Evolutionary conservation across 2,329 filamentous ascomycete genomes (phyloP), one percentile per base, ranked within the genome.

Genomic region (Cercospora nicotianae): DNA sequence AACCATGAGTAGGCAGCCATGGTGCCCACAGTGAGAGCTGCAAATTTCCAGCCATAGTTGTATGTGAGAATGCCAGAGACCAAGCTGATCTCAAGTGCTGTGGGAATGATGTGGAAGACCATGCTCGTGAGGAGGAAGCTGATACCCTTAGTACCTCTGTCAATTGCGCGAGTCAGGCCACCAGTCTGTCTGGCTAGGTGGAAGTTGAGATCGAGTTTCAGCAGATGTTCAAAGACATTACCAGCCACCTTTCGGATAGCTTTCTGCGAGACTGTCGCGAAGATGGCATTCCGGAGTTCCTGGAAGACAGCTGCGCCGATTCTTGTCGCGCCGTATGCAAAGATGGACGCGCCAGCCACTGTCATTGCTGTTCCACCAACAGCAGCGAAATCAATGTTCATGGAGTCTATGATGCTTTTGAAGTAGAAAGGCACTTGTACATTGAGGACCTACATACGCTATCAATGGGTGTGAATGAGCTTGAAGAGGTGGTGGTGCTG

Each of bases 371-470:
- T 97, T 7, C 93, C 94, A n/a, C 93, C 94, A 5, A 92, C 82
- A 16, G 90, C 86, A n/a, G 88, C 87, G 77, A 97, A 90, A 79
- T 99, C 95, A 73, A 99, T 87, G 79, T 99, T 99, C 93, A 99
- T 97, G 20, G 92, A 89, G 80, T 99, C 96, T 51, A 99, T 92
- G 72, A 99, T 98, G 80, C 84, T 94, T 84, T 98, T 98, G 84
- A 99, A 99, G 84, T 97, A 99, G 79, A 99, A 99, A 0, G 95
- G 95, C 58, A 99, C 93, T 82, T 99, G 93, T 16, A 99, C 95
- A 79, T 98, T 99, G 76, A 99, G 84, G 60, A 96, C 79, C 86
- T 79, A 77, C 71, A 74, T 70, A 69, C 57, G 66, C 70, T 85
- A 78, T 76, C 76, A 77, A 77, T 63, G 68, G 63, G 63, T 67